Conservation (phyloP, 108 stramenopile genomes). For the Chaetoceros muelleri region DNA sequence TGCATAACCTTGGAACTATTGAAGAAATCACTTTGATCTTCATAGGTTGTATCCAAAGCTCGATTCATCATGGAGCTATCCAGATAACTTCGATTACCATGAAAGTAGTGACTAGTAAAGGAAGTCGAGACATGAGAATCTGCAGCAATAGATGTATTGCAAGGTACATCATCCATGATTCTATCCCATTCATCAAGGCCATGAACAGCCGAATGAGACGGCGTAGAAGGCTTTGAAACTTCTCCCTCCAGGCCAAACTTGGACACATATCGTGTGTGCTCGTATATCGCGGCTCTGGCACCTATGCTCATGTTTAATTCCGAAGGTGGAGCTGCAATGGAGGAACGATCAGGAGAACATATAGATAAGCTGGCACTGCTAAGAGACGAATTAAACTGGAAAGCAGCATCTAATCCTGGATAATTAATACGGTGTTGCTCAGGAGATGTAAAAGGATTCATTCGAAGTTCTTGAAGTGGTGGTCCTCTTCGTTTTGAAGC, state of each 20-base stretch:
- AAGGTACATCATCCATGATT: constrained; percentile 14
- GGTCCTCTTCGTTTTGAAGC: too few species aligned
- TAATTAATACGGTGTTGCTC: background rate
- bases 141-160: constrained; percentile 2
- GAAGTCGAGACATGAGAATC: background rate
- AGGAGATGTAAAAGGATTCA: background rate
- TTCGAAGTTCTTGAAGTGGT: background rate
- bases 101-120: background rate
- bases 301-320: constrained; percentile 40
- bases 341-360: background rate
- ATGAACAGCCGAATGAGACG: background rate
- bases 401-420: background rate
- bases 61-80: background rate
- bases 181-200: constrained; percentile 21
- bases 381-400: background rate
- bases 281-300: constrained; percentile 35
- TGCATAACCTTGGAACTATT: constrained; percentile 28
- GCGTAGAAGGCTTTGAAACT: background rate
- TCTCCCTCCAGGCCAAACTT: constrained; percentile 41
- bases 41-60: constrained; percentile 1
- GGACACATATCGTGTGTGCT: constrained; percentile 34
- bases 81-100: background rate
- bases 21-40: constrained; percentile 27
- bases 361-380: background rate
- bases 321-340: constrained; percentile 1